Conservation (phyloP, 768 basidiomycete genomes). For the Tricholoma saponaceum region DNA sequence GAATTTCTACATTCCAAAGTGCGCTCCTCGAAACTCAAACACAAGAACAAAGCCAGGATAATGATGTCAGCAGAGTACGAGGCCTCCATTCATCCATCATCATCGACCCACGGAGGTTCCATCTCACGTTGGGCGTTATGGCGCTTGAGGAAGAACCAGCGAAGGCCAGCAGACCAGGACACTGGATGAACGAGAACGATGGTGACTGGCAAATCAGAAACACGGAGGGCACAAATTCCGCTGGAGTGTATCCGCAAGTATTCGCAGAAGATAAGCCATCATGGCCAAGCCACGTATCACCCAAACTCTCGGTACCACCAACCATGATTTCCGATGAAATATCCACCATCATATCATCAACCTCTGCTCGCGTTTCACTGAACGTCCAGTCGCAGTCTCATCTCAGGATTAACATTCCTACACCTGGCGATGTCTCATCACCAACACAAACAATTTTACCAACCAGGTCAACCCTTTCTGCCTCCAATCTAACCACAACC, state of each 20-base stretch:
- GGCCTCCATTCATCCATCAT: conserved; percentile 63
- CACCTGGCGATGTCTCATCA: not conserved
- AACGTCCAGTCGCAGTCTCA: not conserved
- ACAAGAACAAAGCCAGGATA: not conserved
- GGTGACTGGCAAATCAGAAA: not conserved
- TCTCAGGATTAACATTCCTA: not conserved
- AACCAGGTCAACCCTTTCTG: no score
- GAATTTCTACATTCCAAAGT: conserved; percentile 33
- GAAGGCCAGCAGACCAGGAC: not conserved
- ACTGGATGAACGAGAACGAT: not conserved
- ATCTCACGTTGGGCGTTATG: conserved; percentile 77
- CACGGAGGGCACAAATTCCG: not conserved
- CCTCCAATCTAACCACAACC: not conserved
- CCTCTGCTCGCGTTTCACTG: not conserved
- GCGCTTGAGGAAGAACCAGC: conserved; percentile 33
- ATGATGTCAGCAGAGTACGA: conserved; percentile 21
- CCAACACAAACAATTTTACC: not conserved
- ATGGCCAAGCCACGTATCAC: not conserved
- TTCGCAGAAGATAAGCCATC: not conserved
- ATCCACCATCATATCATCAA: not conserved
- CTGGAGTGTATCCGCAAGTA: not conserved
- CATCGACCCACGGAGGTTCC: conserved; percentile 54
- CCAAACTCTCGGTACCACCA: not conserved
- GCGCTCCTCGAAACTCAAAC: conserved; percentile 33
- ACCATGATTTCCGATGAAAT: not conserved